These are phyloP conservation scores for Eimeria acervulina DNA, from an alignment of 169 alveolate genomes.

Conservation along the genomic window DNA sequence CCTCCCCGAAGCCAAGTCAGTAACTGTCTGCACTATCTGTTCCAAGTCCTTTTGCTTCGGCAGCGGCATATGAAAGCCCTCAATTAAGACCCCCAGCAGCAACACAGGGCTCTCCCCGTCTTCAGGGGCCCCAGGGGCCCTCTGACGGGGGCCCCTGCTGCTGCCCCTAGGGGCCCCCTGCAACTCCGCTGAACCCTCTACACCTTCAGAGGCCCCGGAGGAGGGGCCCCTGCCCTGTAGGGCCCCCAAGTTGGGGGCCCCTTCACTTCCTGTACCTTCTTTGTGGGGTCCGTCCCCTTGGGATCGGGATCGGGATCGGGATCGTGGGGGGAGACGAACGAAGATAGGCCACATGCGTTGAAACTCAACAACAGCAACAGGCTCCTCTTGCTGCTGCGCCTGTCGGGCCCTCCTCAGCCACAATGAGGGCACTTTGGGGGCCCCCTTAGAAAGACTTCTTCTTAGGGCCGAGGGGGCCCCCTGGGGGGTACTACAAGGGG, in stretches of 20 bases:
- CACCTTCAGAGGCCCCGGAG: background rate
- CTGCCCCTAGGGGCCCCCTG: constrained; percentile 11
- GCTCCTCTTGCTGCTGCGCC: background rate
- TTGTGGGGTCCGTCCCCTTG: no score
- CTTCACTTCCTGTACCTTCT: background rate
- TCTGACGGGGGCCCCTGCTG: background rate
- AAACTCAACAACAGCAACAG: constrained; percentile 45
- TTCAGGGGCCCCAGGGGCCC: constrained; percentile 20
- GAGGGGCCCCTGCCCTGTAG: background rate
- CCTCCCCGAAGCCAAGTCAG: background rate
- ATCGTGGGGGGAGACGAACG: constrained; percentile 15
- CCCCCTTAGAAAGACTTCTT: background rate
- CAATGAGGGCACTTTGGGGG: constrained; percentile 5
- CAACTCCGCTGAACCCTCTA: background rate
- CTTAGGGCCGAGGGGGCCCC: constrained; percentile 42
- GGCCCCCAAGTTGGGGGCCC: background rate
- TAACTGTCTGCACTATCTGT: background rate
- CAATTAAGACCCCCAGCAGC: constrained; percentile 9
- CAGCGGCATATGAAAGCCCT: constrained; percentile 32
- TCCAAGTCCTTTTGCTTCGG: background rate
- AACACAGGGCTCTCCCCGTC: background rate
- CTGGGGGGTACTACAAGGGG: background rate
- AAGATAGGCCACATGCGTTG: constrained; percentile 57
- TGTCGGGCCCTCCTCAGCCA: background rate
- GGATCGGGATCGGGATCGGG: background rate